Evolutionary conservation across 2,329 filamentous ascomycete genomes (phyloP).

Genomic region (Pseudogymnoascus sp.): DNA sequence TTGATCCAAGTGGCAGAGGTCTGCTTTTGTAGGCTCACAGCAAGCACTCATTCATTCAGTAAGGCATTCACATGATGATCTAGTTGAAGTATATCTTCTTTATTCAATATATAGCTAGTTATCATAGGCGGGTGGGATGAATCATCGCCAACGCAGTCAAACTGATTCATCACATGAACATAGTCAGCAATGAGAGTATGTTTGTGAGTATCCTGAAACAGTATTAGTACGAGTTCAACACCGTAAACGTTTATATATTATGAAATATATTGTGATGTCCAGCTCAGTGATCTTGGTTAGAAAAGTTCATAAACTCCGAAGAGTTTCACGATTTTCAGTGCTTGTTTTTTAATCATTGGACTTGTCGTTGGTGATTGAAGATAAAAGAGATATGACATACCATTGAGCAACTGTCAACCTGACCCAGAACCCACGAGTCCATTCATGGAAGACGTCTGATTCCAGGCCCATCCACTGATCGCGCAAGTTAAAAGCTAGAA

Average conservation of each 20-base stretch:
- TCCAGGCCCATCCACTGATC: not conserved
- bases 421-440: not conserved
- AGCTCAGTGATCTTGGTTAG: constrained; percentile 34
- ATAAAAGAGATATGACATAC: not conserved
- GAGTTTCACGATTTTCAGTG: constrained; percentile 33
- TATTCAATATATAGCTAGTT: constrained; percentile 6
- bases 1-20: not conserved
- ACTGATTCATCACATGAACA: not conserved
- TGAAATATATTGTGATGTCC: constrained; percentile 12
- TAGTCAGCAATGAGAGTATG: not conserved
- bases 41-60: not conserved
- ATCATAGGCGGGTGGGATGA: not conserved
- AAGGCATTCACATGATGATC: not conserved
- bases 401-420: not conserved
- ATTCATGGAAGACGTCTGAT: not conserved
- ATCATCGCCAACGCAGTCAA: not conserved
- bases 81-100: not conserved
- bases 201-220: not conserved
- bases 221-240: constrained; percentile 6
- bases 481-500: not conserved
- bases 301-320: constrained; percentile 27
- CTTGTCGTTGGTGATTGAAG: not conserved
- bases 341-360: constrained; percentile 31
- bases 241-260: constrained; percentile 10
- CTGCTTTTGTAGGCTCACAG: not conserved